Percentiles rank a stretch among this genome's conserved stretches.
phyloP scores from a whole-genome alignment of 805 yeast genomes.

The Tetrapisispora fleetii region DNA sequence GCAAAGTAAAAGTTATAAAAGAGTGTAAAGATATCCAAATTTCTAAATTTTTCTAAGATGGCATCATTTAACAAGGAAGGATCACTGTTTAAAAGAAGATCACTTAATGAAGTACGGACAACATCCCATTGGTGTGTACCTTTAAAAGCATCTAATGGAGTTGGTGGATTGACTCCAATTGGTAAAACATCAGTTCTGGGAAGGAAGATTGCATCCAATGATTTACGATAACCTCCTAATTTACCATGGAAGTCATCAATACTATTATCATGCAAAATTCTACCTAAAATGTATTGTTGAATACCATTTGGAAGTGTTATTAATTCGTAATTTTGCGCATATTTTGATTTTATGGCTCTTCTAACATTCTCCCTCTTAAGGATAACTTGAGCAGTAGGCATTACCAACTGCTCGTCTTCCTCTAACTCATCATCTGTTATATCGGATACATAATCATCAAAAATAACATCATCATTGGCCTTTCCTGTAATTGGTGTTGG shows the following conservation, averaged over 20 bases:
- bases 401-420: constrained; percentile 6
- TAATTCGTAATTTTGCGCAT: constrained; percentile 14
- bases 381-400: constrained; percentile 1
- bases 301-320: constrained; percentile 26
- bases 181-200: constrained; percentile 22
- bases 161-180: constrained; percentile 26
- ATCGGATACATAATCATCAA: constrained; percentile 12
- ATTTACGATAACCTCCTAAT: constrained; percentile 23
- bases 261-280: constrained; percentile 16
- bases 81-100: neutral
- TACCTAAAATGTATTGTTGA: constrained; percentile 27
- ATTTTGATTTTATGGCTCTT: constrained; percentile 8
- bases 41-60: constrained; percentile 21
- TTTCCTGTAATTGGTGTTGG: neutral
- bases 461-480: neutral
- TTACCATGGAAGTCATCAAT: constrained; percentile 16
- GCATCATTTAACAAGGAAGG: constrained; percentile 5
- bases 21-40: constrained; percentile 29
- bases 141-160: constrained; percentile 28
- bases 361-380: constrained; percentile 7
- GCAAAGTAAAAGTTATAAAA: constrained; percentile 39
- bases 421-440: constrained; percentile 21
- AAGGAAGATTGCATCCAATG: constrained; percentile 20
- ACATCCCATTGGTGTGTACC: constrained; percentile 29
- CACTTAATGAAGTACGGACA: constrained; percentile 15